These are phyloP conservation scores for Brassica juncea DNA, from an alignment of 345 rosid genomes.

Conservation along the genomic window DNA sequence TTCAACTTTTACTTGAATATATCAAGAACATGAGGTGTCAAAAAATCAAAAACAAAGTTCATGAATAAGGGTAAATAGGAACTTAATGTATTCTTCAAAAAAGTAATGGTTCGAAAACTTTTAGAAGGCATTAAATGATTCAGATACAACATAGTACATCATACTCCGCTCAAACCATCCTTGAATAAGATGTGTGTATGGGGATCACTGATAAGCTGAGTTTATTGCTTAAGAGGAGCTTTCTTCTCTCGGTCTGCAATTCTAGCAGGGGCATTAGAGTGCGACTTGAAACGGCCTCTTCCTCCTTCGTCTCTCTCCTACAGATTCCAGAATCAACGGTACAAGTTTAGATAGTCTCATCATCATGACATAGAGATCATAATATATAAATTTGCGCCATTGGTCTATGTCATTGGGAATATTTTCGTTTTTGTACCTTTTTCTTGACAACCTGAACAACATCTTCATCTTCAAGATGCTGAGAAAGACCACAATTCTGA, in stretches of 20 bases:
- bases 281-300: not conserved
- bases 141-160: conserved; percentile 36
- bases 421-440: not conserved
- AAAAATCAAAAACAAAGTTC: not conserved
- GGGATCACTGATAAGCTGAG: not conserved
- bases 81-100: not conserved
- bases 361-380: not conserved
- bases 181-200: not conserved
- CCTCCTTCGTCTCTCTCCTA: not conserved
- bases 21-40: not conserved
- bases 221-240: not conserved
- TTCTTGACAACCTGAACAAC: not conserved
- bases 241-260: not conserved
- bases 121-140: conserved; percentile 14
- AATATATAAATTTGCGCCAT: not conserved
- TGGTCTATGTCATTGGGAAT: not conserved
- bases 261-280: not conserved
- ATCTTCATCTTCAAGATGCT: not conserved
- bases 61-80: not conserved
- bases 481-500: not conserved
- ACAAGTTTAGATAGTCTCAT: not conserved
- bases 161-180: not conserved
- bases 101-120: conserved; percentile 3
- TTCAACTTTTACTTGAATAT: conserved; percentile 8
- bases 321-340: not conserved